Conservation (phyloP, 2,329 filamentous ascomycete species). For the Blastomyces gilchristii region DNA sequence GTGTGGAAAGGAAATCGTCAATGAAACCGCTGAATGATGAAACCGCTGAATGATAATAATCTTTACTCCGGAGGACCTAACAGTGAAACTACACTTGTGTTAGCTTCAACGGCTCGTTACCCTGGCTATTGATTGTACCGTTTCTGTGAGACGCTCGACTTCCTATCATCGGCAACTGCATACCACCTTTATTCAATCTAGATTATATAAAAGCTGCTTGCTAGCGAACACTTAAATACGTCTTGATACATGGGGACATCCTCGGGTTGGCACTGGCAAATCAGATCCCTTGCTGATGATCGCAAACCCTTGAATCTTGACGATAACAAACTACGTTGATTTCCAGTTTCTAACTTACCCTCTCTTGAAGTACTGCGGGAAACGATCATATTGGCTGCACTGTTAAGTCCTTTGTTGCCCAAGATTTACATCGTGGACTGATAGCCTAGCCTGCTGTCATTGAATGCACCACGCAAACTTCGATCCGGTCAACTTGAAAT, state of each 20-base stretch:
- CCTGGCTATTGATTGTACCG: neutral
- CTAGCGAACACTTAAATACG: neutral
- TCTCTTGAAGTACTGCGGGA: neutral
- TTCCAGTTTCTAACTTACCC: neutral
- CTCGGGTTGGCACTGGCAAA: neutral
- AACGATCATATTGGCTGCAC: neutral
- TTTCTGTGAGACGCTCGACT: conserved; percentile 4
- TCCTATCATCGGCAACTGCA: neutral
- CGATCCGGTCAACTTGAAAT: neutral
- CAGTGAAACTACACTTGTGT: neutral
- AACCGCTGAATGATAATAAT: neutral
- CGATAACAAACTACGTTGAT: neutral
- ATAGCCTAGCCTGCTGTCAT: neutral
- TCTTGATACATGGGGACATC: neutral
- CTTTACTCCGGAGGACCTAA: neutral
- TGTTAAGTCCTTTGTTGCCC: neutral
- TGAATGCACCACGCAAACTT: neutral
- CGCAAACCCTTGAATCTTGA: neutral
- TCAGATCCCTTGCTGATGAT: neutral
- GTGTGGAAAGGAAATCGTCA: neutral
- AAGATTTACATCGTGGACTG: neutral
- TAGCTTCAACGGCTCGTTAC: neutral
- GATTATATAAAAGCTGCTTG: neutral
- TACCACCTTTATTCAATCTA: neutral
- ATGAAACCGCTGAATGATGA: neutral